These are phyloP conservation scores for Skeletonema menzelii DNA, from an alignment of 108 stramenopile species.

Conservation along the genomic window DNA sequence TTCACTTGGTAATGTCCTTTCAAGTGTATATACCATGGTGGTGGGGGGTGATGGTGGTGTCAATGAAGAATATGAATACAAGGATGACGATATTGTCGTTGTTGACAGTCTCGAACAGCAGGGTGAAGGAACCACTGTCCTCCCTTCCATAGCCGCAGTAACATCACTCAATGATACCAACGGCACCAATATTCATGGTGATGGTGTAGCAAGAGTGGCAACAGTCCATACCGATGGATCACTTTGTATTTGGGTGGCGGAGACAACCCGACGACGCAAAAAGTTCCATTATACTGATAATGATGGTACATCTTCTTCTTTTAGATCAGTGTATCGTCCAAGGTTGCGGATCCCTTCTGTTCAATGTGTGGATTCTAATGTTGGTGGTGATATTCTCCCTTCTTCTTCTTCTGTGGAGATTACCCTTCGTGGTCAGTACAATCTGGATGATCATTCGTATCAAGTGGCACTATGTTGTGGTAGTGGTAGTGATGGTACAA, in stretches of 20 bases:
- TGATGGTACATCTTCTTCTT: neutral
- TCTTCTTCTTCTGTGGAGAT: neutral
- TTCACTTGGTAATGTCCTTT: conserved; percentile 5
- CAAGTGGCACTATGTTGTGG: neutral
- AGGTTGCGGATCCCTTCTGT: conserved; percentile 33
- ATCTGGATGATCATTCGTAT: neutral
- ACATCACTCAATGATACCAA: neutral
- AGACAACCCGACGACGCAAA: conserved; percentile 1
- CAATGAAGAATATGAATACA: conserved; percentile 17
- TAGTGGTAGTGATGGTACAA: neutral
- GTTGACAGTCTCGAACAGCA: neutral
- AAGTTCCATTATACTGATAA: neutral
- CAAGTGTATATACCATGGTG: conserved; percentile 9
- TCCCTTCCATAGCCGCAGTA: conserved; percentile 22
- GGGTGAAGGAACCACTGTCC: neutral
- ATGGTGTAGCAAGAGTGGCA: conserved; percentile 18
- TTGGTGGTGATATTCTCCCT: too few relatives aligned
- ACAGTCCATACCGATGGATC: conserved; percentile 50
- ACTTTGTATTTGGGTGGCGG: conserved; percentile 38
- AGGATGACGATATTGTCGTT: neutral
- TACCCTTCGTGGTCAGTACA: neutral
- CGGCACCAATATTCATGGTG: neutral
- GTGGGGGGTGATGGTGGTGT: conserved; percentile 2
- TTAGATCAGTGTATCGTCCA: neutral
- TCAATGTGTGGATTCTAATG: neutral